Percentiles rank a stretch among this genome's conserved stretches.
These are phyloP conservation scores for Physaria fendleri DNA, from an alignment of 345 rosid species.

Conservation along the genomic window DNA sequence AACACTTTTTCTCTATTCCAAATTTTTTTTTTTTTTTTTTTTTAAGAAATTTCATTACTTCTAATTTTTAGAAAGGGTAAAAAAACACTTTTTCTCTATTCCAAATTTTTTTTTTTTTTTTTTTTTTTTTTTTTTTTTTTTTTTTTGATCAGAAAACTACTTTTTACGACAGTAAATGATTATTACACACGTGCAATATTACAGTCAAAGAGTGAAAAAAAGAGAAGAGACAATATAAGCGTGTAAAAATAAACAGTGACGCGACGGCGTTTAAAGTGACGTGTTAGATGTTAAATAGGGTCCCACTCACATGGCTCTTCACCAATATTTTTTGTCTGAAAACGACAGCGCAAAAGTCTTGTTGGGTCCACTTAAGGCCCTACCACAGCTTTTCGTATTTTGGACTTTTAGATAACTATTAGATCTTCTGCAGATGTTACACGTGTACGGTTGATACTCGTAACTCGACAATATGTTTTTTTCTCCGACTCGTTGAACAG, in stretches of 20 bases:
- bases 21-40: constrained; percentile 2
- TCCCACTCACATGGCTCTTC: constrained; percentile 32
- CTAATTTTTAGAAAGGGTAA: not conserved
- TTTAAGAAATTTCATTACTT: constrained; percentile 9
- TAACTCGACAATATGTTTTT: constrained; percentile 4
- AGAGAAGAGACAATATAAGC: not conserved
- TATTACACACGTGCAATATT: constrained; percentile 10
- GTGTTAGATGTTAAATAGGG: constrained; percentile 18
- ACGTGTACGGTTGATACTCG: constrained; percentile 23
- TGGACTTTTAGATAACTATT: not conserved
- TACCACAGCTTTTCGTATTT: constrained; percentile 6
- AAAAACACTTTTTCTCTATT: not conserved
- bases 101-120: constrained; percentile 1
- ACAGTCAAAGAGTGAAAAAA: not conserved
- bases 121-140: not conserved
- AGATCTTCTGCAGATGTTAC: constrained; percentile 2
- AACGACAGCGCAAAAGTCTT: constrained; percentile 20
- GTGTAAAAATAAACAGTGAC: constrained; percentile 23
- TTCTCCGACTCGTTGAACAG: constrained; percentile 25
- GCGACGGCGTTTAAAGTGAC: constrained; percentile 33
- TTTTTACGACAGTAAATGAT: constrained; percentile 26
- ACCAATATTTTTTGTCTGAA: constrained; percentile 31
- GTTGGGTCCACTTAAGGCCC: constrained; percentile 10
- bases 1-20: not conserved
- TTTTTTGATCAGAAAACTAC: constrained; percentile 6